Conservation (phyloP, 805 yeast genomes). For the Candida manassasensis region DNA sequence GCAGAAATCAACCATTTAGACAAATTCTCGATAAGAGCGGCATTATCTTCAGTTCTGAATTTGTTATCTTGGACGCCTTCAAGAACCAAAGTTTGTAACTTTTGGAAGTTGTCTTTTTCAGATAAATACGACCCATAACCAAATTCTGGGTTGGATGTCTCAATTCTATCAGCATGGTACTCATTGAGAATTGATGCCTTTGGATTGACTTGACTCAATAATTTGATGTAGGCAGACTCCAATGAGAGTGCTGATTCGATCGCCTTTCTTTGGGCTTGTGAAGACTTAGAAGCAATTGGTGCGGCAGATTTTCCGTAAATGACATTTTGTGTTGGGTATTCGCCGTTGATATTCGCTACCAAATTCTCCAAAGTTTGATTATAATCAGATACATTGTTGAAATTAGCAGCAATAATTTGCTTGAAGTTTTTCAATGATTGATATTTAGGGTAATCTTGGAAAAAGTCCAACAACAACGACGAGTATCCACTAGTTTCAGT, state of each 20-base stretch:
- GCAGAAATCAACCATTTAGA: constrained; percentile 67
- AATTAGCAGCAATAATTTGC: constrained; percentile 50
- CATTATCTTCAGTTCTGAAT: constrained; percentile 40
- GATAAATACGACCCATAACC: constrained; percentile 77
- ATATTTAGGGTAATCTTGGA: constrained; percentile 49
- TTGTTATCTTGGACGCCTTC: constrained; percentile 42
- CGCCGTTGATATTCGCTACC: constrained; percentile 47
- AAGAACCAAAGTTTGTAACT: constrained; percentile 43
- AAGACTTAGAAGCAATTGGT: constrained; percentile 24
- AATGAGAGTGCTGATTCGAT: constrained; percentile 45
- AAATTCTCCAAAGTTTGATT: constrained; percentile 44
- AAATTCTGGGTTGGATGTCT: constrained; percentile 68
- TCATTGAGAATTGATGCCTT: constrained; percentile 61
- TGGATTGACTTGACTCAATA: constrained; percentile 64
- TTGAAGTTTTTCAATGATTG: constrained; percentile 44
- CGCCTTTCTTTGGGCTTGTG: constrained; percentile 28
- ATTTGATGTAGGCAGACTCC: constrained; percentile 74
- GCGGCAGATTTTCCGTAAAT: constrained; percentile 47
- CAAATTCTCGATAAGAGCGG: constrained; percentile 49
- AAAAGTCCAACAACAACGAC: constrained; percentile 72
- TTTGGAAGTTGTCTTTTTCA: constrained; percentile 45
- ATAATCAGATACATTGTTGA: constrained; percentile 44
- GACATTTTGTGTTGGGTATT: constrained; percentile 57
- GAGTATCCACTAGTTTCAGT: constrained; percentile 61
- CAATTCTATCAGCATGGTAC: constrained; percentile 41